Evolutionary conservation across 805 yeast genomes (phyloP), one percentile per base, ranked within the genome.

Genomic region (Wickerhamiella siamensis): DNA sequence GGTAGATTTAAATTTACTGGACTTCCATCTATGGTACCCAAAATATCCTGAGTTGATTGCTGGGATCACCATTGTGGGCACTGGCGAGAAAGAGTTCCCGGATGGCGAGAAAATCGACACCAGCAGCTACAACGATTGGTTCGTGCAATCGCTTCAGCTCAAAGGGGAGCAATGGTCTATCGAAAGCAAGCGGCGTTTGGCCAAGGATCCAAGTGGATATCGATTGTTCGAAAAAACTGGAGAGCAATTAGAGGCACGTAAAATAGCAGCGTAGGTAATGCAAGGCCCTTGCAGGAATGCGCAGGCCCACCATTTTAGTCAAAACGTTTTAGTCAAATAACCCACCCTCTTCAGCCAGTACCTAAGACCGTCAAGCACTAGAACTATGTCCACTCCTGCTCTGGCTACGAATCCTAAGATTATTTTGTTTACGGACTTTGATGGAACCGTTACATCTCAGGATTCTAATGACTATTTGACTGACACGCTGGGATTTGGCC

Each of bases 341-440:
- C n/a, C n/a, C n/a, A n/a, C n/a, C n/a, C n/a, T n/a, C n/a, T n/a
- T n/a, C n/a, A n/a, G n/a, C n/a, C n/a, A n/a, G n/a, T n/a, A n/a
- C n/a, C n/a, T n/a, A n/a, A n/a, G n/a, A n/a, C n/a, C n/a, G n/a
- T n/a, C n/a, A n/a, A n/a, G n/a, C n/a, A n/a, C n/a, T n/a, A n/a
- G 12, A 8, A 42, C 29, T 14, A 29, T 22, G 44, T n/a, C 38
- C 3, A 46, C 51, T 5, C 57, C 61, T 16, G 62, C 62, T 3
- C 45, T 59, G 38, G 43, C 44, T 17, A 56, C 60, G 27, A 44
- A 54, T 43, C 64, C 65, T 50, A 71, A 72, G 48, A 88, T 94
- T 37, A 84, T 91, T 54, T 80, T 91, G 34, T 91, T 91, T 67
- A 82, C 96, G 34, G 99, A 91, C 61, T 91, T 93, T 75, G 99